Evolutionary conservation across 2,329 filamentous ascomycete genomes (phyloP).

Genomic region (Blastomyces silverae): DNA sequence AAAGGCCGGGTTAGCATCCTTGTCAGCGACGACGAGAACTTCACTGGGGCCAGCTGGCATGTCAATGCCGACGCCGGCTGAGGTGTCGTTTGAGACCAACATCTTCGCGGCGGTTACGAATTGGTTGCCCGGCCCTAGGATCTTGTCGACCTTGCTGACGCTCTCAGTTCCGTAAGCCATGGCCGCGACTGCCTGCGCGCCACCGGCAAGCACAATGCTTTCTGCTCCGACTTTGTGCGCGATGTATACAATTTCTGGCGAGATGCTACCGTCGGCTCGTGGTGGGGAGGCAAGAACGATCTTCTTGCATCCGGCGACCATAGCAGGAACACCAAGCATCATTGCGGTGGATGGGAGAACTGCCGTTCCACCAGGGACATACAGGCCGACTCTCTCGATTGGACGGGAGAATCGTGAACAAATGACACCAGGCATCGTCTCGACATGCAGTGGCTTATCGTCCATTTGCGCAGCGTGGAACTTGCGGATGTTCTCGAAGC

Average conservation of each 20-base stretch:
- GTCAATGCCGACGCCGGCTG: slow-evolving; percentile 89
- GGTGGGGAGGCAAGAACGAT: slow-evolving; percentile 92
- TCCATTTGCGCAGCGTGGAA: slow-evolving; percentile 93
- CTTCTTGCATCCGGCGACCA: slow-evolving; percentile 93
- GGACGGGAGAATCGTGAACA: slow-evolving; percentile 89
- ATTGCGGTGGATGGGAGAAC: slow-evolving; percentile 95
- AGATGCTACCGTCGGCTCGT: slow-evolving; percentile 78
- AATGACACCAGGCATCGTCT: slow-evolving; percentile 95
- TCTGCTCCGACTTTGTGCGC: slow-evolving; percentile 96
- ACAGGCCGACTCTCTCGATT: slow-evolving; percentile 93
- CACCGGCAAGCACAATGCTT: slow-evolving; percentile 90
- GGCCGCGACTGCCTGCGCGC: slow-evolving; percentile 89
- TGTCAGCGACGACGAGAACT: slow-evolving; percentile 91
- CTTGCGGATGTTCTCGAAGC: slow-evolving; percentile 86
- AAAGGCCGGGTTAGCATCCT: slow-evolving; percentile 80
- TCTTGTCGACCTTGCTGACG: slow-evolving; percentile 96
- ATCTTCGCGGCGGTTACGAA: slow-evolving; percentile 99
- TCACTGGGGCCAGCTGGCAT: slow-evolving; percentile 98
- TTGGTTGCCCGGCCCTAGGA: slow-evolving; percentile 93
- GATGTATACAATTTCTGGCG: slow-evolving; percentile 94
- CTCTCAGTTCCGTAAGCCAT: slow-evolving; percentile 97
- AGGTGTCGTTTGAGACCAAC: slow-evolving; percentile 95
- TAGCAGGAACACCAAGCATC: slow-evolving; percentile 95
- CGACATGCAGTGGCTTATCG: slow-evolving; percentile 71
- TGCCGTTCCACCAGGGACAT: slow-evolving; percentile 91